phyloP scores from a whole-genome alignment of 192 early-diverging fungal genomes.

The Coemansia sp. region DNA sequence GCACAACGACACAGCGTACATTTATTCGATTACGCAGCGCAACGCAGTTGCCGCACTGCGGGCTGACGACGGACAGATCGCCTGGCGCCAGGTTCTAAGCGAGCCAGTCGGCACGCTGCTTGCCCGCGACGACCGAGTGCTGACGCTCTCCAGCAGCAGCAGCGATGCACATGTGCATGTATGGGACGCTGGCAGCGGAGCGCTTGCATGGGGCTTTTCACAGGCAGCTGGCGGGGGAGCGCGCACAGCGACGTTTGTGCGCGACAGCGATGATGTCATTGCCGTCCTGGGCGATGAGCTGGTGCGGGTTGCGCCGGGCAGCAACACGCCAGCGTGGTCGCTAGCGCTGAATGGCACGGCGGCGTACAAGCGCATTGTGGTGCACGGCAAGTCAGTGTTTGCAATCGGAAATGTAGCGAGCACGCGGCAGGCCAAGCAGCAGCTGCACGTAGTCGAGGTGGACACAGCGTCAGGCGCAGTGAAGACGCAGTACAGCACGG shows the following conservation, averaged over 20 bases:
- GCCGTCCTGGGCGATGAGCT: constrained; percentile 37
- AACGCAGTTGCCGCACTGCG: constrained; percentile 73
- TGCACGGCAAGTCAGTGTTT: constrained; percentile 30
- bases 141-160: constrained; percentile 28
- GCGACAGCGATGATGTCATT: constrained; percentile 34
- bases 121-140: constrained; percentile 27
- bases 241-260: constrained; percentile 44
- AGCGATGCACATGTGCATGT: constrained; percentile 47
- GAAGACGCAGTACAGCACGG: constrained; percentile 42
- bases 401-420: constrained; percentile 31
- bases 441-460: constrained; percentile 41
- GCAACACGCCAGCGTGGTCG: constrained; percentile 31
- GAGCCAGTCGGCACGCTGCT: constrained; percentile 59
- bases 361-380: constrained; percentile 38
- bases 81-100: constrained; percentile 75
- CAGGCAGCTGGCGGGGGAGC: constrained; percentile 19
- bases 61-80: constrained; percentile 64
- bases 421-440: constrained; percentile 19
- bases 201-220: constrained; percentile 19
- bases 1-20: constrained; percentile 29
- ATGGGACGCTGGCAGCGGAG: constrained; percentile 34
- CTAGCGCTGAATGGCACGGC: constrained; percentile 35
- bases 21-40: constrained; percentile 64
- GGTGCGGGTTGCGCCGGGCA: constrained; percentile 22
- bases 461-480: constrained; percentile 30